phyloP scores from a whole-genome alignment of 495 filamentous ascomycete species.

The Aspergillus sclerotiicarbonarius region DNA sequence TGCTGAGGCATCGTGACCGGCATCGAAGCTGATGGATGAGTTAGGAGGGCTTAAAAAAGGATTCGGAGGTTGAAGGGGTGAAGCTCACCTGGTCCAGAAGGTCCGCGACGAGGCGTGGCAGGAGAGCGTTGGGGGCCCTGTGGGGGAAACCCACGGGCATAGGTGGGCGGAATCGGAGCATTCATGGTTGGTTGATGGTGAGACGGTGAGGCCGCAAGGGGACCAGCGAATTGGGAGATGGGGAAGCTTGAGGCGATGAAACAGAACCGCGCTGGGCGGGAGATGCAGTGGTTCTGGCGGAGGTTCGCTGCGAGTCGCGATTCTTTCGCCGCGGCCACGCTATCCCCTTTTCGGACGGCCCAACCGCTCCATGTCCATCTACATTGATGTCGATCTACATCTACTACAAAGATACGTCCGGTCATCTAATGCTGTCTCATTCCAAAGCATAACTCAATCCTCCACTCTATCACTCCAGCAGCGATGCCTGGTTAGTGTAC shows the following conservation, averaged over 20 bases:
- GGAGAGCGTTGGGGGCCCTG: conserved; percentile 44
- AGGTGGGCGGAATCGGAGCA: conserved; percentile 46
- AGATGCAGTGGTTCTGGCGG: conserved; percentile 12
- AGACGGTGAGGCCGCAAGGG: conserved; percentile 9
- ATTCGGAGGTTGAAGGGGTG: conserved; percentile 14
- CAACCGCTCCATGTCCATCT: neutral
- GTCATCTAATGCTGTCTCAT: conserved; percentile 24
- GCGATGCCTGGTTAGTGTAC: conserved; percentile 94
- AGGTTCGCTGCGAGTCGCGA: conserved; percentile 29
- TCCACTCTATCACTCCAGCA: conserved; percentile 69
- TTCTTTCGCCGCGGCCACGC: conserved; percentile 40
- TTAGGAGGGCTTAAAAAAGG: conserved; percentile 8
- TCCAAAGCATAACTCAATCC: conserved; percentile 15
- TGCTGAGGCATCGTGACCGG: conserved; percentile 41
- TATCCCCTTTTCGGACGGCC: conserved; percentile 36
- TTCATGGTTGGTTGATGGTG: conserved; percentile 33
- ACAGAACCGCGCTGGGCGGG: neutral
- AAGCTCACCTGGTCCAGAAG: conserved; percentile 37
- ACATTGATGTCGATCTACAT: neutral
- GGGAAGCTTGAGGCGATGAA: neutral
- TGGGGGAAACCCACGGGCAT: conserved; percentile 43
- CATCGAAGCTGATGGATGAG: conserved; percentile 31
- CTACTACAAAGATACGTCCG: neutral
- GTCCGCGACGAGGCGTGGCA: conserved; percentile 46
- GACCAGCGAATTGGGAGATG: neutral